A percentile compares a stretch with the other conserved stretches of the same genome.
These are phyloP conservation scores for Blumeriella jaapii DNA, from an alignment of 2,329 filamentous ascomycete genomes.

Conservation along the genomic window DNA sequence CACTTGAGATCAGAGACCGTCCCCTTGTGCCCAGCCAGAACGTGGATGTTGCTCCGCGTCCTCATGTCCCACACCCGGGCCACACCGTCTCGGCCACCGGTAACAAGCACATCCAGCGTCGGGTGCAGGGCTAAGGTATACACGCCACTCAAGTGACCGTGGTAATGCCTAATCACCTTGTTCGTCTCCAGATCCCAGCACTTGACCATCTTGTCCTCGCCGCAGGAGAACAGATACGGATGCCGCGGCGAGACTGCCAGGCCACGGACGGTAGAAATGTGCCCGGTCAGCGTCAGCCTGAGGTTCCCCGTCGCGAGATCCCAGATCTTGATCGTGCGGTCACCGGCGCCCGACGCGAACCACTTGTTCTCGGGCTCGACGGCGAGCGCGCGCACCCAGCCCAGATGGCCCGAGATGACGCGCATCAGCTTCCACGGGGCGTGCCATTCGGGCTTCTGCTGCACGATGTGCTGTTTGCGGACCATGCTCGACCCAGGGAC, in stretches of 20 bases:
- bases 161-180: constrained; percentile 95
- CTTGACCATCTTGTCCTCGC: constrained; percentile 99
- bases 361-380: constrained; percentile 95
- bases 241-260: constrained; percentile 87
- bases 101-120: constrained; percentile 87
- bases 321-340: constrained; percentile 98
- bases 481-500: constrained; percentile 46
- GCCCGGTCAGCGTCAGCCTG: constrained; percentile 77
- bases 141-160: constrained; percentile 91
- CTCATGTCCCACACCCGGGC: constrained; percentile 98
- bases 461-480: constrained; percentile 45
- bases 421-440: constrained; percentile 97
- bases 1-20: constrained; percentile 85
- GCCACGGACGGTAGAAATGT: constrained; percentile 87
- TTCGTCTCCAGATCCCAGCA: constrained; percentile 99
- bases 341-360: constrained; percentile 92
- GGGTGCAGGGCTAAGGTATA: constrained; percentile 92
- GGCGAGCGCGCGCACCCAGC: constrained; percentile 82
- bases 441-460: constrained; percentile 85
- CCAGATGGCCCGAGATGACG: constrained; percentile 91
- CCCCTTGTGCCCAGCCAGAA: constrained; percentile 78
- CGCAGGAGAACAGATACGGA: constrained; percentile 94
- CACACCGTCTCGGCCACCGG: constrained; percentile 87
- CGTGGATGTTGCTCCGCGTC: constrained; percentile 89
- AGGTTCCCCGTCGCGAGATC: constrained; percentile 82